Conservation (phyloP, 139 green algal species). For the Trebouxia sp. region DNA sequence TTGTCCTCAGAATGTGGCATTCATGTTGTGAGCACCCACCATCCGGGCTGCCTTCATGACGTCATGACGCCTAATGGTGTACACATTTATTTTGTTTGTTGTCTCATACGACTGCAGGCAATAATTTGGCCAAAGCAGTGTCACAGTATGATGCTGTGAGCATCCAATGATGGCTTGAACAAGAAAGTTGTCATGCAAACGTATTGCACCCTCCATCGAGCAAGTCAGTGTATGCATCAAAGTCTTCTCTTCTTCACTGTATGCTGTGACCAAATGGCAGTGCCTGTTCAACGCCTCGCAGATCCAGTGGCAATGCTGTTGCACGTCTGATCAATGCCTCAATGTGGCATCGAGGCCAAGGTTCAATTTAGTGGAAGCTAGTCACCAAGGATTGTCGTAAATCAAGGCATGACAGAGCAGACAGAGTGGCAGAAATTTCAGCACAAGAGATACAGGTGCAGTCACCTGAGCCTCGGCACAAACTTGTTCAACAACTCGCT, state of each 20-base stretch:
- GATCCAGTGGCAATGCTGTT: background rate
- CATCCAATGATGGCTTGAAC: too few species aligned
- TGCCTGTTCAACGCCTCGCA: background rate
- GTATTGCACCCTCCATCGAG: too few species aligned
- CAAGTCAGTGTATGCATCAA: background rate
- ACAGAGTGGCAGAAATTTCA: background rate
- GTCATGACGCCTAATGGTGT: background rate
- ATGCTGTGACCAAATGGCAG: too few species aligned
- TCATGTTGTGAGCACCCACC: background rate
- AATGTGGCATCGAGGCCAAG: too few species aligned
- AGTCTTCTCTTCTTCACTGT: too few species aligned
- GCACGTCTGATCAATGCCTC: too few species aligned
- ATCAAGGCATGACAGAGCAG: background rate
- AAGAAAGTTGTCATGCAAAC: too few species aligned
- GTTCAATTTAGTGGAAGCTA: too few species aligned
- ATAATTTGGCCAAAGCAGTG: too few species aligned
- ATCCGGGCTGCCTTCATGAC: background rate
- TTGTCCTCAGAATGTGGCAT: background rate
- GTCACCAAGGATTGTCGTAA: too few species aligned
- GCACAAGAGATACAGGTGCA: background rate
- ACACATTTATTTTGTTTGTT: too few species aligned
- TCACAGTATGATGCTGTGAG: too few species aligned
- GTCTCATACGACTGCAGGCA: background rate
- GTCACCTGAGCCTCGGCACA: conserved; percentile 60
- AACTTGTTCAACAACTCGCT: conserved; percentile 45